Conservation (phyloP, 169 alveolate species). For the Plasmodium relictum region DNA sequence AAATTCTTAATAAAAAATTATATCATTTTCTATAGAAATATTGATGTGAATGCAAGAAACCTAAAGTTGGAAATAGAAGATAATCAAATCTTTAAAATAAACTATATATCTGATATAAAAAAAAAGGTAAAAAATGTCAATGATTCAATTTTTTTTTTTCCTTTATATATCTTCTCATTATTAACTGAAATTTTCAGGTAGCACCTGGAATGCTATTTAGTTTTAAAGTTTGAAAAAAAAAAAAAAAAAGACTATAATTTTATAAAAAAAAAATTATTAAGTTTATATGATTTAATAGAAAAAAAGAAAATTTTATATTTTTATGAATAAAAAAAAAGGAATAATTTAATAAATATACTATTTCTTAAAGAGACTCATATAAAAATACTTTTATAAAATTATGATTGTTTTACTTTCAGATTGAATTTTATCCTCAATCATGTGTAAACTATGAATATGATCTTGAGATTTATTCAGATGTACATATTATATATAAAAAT, state of each 20-base stretch:
- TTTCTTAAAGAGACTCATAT: neutral
- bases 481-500: neutral
- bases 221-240: conserved; percentile 46
- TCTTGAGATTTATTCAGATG: conserved; percentile 47
- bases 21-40: conserved; percentile 22
- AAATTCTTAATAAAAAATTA: neutral
- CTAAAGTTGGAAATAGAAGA: conserved; percentile 21
- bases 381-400: neutral
- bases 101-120: conserved; percentile 41
- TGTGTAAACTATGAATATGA: conserved; percentile 47
- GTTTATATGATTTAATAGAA: neutral
- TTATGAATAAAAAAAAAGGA: neutral
- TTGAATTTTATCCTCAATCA: conserved; percentile 55
- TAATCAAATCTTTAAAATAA: conserved; percentile 25
- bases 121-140: conserved; percentile 53
- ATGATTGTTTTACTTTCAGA: conserved; percentile 12
- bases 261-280: neutral
- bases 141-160: neutral
- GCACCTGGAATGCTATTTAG: conserved; percentile 73
- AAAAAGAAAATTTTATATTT: neutral
- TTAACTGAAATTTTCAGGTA: conserved; percentile 35
- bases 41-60: conserved; percentile 41
- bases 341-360: neutral
- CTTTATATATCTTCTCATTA: neutral
- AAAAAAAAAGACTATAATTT: neutral